A percentile compares a stretch with the other conserved stretches of the same genome.
These are phyloP conservation scores for Claviceps quebecensis DNA, from an alignment of 2,329 filamentous ascomycete genomes.

Conservation along the genomic window DNA sequence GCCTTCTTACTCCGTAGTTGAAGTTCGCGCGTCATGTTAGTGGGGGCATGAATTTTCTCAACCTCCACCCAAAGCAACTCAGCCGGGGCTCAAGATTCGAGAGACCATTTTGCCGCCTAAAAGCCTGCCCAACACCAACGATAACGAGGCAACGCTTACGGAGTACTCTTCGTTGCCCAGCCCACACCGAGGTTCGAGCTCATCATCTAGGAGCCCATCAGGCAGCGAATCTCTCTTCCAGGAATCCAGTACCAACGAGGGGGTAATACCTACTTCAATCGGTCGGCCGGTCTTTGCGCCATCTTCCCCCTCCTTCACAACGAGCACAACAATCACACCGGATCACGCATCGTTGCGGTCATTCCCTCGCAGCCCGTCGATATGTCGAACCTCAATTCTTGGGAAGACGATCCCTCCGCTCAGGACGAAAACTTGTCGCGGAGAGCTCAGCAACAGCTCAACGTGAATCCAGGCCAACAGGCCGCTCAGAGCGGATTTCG, in stretches of 20 bases:
- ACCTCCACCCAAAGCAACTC: slow-evolving; percentile 12
- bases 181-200: neutral
- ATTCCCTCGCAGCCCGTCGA: slow-evolving; percentile 1
- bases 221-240: neutral
- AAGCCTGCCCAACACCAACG: neutral
- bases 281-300: neutral
- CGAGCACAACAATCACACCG: neutral
- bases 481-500: slow-evolving; percentile 31
- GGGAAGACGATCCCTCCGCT: slow-evolving; percentile 75
- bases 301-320: neutral
- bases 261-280: neutral
- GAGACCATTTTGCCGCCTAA: slow-evolving; percentile 2
- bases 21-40: slow-evolving; percentile 20
- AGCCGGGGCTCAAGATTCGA: slow-evolving; percentile 5
- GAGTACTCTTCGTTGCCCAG: neutral
- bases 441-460: slow-evolving; percentile 63
- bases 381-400: slow-evolving; percentile 89
- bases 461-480: slow-evolving; percentile 42
- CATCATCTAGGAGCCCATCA: neutral
- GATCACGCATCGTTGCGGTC: neutral
- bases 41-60: slow-evolving; percentile 29
- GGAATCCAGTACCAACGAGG: slow-evolving; percentile 1
- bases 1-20: neutral
- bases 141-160: neutral
- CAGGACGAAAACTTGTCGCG: slow-evolving; percentile 68